A percentile compares a stretch with the other conserved stretches of the same genome.
phyloP scores from a whole-genome alignment of 2,329 filamentous ascomycete genomes.

The Fusarium sp. region DNA sequence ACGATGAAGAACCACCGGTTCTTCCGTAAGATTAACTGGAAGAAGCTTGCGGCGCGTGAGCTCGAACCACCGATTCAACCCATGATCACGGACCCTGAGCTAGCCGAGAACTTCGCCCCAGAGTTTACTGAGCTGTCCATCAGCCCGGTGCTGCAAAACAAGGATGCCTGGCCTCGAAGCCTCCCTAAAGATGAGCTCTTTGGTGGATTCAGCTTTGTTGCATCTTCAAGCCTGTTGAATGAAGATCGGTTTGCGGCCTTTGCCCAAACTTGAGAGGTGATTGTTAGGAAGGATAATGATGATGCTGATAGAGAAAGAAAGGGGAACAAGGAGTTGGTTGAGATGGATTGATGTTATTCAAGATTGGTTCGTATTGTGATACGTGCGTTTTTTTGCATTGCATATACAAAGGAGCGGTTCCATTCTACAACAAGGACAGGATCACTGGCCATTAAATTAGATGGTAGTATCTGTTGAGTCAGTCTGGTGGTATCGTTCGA shows the following conservation, averaged over 20 bases:
- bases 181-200: conserved; percentile 66
- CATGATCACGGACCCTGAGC: conserved; percentile 92
- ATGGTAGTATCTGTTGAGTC: neutral
- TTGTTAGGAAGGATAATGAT: neutral
- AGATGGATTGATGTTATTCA: neutral
- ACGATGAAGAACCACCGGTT: conserved; percentile 93
- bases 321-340: conserved; percentile 1
- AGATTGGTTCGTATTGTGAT: conserved; percentile 5
- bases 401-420: neutral
- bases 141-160: conserved; percentile 72
- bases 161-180: conserved; percentile 54
- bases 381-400: conserved; percentile 15
- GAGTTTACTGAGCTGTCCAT: conserved; percentile 91
- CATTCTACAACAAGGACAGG: neutral
- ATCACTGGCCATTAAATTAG: neutral
- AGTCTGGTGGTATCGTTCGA: neutral
- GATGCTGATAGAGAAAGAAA: neutral
- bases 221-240: conserved; percentile 67
- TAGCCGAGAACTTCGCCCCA: conserved; percentile 95
- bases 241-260: conserved; percentile 54
- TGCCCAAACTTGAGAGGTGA: conserved; percentile 30
- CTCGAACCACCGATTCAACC: conserved; percentile 90
- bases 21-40: conserved; percentile 98
- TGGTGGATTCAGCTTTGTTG: conserved; percentile 73
- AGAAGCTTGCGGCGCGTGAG: conserved; percentile 82